These are phyloP conservation scores for Porpolomopsis calyptriformis DNA, from an alignment of 768 basidiomycete genomes.

Conservation along the genomic window DNA sequence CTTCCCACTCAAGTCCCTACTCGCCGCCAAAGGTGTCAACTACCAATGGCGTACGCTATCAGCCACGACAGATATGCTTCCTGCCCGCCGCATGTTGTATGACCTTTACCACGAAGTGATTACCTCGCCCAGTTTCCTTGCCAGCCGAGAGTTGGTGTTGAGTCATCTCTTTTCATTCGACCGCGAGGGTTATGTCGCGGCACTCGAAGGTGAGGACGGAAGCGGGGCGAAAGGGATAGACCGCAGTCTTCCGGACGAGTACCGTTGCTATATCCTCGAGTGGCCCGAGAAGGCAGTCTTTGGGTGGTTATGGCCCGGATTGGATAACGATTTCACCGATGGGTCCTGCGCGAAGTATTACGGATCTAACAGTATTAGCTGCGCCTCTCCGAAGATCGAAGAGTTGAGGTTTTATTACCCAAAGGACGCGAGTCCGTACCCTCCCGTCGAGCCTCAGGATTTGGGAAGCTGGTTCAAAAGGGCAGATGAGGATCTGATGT, in stretches of 20 bases:
- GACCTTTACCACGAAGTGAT: conserved; percentile 3
- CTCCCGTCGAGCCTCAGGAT: neutral
- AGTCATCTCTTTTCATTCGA: conserved; percentile 1
- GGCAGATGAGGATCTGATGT: neutral
- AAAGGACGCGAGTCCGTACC: neutral
- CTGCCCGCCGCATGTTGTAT: conserved; percentile 1
- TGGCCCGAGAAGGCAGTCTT: conserved; percentile 5
- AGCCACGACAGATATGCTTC: conserved; percentile 1
- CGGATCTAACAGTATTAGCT: neutral
- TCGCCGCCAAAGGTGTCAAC: conserved; percentile 2
- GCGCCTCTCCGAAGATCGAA: neutral
- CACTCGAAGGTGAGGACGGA: neutral
- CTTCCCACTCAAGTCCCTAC: conserved; percentile 6
- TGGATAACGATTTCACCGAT: neutral
- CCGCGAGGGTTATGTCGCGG: neutral
- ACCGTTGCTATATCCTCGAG: conserved; percentile 4
- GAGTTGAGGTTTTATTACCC: neutral
- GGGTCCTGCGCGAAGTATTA: neutral
- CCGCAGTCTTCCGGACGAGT: conserved; percentile 1
- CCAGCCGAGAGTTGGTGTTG: neutral
- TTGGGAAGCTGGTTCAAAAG: neutral
- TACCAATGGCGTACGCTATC: conserved; percentile 1
- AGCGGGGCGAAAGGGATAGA: neutral
- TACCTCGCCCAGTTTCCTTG: conserved; percentile 1
- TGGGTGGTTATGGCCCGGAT: conserved; percentile 2